Evolutionary conservation across 768 basidiomycete genomes (phyloP), one percentile per base, ranked within the genome.

Genomic region (Trametes coccinea): DNA sequence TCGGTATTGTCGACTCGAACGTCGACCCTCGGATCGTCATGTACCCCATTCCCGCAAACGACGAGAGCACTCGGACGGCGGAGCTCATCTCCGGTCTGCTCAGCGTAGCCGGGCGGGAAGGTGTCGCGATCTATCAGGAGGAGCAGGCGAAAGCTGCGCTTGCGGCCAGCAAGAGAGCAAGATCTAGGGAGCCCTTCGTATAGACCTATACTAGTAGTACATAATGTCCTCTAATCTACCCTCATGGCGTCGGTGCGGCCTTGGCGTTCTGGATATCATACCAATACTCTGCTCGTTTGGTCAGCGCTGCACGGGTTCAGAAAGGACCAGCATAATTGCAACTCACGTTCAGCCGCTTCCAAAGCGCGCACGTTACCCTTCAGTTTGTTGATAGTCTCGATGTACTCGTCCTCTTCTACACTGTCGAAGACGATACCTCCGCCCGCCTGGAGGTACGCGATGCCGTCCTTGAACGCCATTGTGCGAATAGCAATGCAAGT

Each of bases 401-500:
- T 72, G 69, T 95, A 98, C 72, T 99, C 97, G n/a, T 97, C 95
- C 71, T 96, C 91, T 73, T 99, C 97, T 16, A 93, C 89, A 67
- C 93, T 95, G 74, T 99, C 97, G 66, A 88, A 94, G 9, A 99
- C 97, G 66, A 99, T 97, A 1, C 96, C 96, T 55, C 96, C 97
- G 5, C 96, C 95, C 40, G 97, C 97, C 72, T 98, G 95, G 48
- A 98, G 77, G 73, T 98, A 98, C 22, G 86, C 92, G 17, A 86
- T 79, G 2, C 95, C 94, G 66, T 95, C 84, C 75, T 97, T 98
- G 81, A 97, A 98, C 1, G 88, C 84, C 93, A 98, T 98, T 4
- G 95, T 98, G 34, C 97, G 86, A 68, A 99, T 98, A 4, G 97
- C 96, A 69, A 99, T 99, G 76, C 96, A 98, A 0, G 93, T 97